Conservation (phyloP, 768 basidiomycete genomes). For the Lentinula boryana region DNA sequence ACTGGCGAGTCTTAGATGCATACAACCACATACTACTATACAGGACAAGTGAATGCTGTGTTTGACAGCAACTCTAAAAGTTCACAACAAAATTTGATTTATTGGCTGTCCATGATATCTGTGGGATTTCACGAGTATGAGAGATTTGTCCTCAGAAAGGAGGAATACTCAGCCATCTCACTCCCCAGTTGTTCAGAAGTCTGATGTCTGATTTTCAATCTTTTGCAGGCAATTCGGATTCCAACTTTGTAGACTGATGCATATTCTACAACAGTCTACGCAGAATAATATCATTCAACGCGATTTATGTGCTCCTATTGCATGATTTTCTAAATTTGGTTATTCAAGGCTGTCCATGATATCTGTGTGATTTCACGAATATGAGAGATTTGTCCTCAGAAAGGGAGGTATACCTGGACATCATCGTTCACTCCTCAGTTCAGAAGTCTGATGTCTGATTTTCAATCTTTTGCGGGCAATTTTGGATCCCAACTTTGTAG, state of each 20-base stretch:
- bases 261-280: no score
- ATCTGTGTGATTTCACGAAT: no score
- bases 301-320: slow-evolving; percentile 33
- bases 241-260: neutral
- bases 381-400: no score
- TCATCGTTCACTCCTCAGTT: no score
- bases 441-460: neutral
- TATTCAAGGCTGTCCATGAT: no score
- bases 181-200: neutral
- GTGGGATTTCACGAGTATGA: neutral
- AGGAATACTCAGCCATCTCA: neutral
- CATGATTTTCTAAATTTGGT: no score
- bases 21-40: no score
- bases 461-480: neutral
- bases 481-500: neutral
- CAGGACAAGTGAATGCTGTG: no score
- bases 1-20: no score
- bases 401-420: no score
- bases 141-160: neutral
- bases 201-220: neutral
- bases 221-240: neutral
- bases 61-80: no score
- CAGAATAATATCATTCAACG: neutral
- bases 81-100: no score
- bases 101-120: neutral